Percentiles rank a stretch among this genome's conserved stretches.
Evolutionary conservation across 192 early-diverging fungal genomes (phyloP).

Genomic region (Gaertneriomyces semiglobifer): DNA sequence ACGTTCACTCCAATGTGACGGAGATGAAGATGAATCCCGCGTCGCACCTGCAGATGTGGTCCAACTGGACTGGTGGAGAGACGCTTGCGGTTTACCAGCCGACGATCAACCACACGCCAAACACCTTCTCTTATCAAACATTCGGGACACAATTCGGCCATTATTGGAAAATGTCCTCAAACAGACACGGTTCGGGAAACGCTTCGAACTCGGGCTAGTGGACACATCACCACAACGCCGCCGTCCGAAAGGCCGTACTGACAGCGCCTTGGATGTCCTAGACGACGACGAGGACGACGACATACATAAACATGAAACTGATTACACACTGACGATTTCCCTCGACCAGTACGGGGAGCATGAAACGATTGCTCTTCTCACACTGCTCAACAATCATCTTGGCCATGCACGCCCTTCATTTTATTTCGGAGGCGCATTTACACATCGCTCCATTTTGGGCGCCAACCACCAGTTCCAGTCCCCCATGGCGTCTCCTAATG

Average conservation of each 20-base stretch:
- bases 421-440: slow-evolving; percentile 29
- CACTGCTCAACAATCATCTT: slow-evolving; percentile 35
- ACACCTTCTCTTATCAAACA: not conserved
- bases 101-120: slow-evolving; percentile 5
- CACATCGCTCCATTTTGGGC: not conserved
- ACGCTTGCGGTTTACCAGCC: not conserved
- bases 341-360: slow-evolving; percentile 18
- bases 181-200: slow-evolving; percentile 32
- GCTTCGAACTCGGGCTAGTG: slow-evolving; percentile 24
- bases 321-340: slow-evolving; percentile 18
- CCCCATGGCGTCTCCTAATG: not conserved
- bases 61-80: slow-evolving; percentile 21
- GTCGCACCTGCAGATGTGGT: slow-evolving; percentile 5
- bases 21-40: not conserved
- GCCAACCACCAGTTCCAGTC: not conserved
- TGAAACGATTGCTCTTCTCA: slow-evolving; percentile 27
- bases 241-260: not conserved
- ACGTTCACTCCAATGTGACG: slow-evolving; percentile 16
- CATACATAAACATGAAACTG: slow-evolving; percentile 2
- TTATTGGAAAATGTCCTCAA: slow-evolving; percentile 26
- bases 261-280: slow-evolving; percentile 9
- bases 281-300: not conserved
- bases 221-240: not conserved
- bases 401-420: slow-evolving; percentile 32
- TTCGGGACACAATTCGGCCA: not conserved